phyloP scores from a whole-genome alignment of 2,329 filamentous ascomycete species.

The Neofusicoccum umdonicola region DNA sequence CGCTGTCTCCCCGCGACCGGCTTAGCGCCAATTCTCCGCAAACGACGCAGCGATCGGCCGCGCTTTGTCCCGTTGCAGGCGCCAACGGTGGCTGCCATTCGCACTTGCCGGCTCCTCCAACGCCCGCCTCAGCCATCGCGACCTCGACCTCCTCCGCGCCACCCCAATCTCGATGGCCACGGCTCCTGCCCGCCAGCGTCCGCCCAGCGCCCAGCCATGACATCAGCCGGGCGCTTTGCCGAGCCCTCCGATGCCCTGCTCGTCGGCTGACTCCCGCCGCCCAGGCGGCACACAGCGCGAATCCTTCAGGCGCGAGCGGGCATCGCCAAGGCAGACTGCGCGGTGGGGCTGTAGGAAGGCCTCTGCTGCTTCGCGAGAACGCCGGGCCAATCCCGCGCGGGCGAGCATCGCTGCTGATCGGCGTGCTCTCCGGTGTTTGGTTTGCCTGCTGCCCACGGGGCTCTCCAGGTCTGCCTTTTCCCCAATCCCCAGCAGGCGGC shows the following conservation, averaged over 20 bases:
- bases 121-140: background rate
- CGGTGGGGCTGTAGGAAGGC: background rate
- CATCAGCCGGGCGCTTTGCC: background rate
- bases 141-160: background rate
- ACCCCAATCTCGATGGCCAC: background rate
- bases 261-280: constrained; percentile 4
- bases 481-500: background rate
- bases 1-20: constrained; percentile 4
- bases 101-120: background rate
- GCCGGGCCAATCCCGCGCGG: background rate
- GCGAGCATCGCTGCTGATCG: background rate
- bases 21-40: constrained; percentile 10
- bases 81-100: background rate
- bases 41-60: background rate
- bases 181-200: background rate
- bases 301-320: constrained; percentile 3
- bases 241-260: background rate
- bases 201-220: background rate
- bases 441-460: constrained; percentile 7
- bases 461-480: background rate
- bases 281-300: constrained; percentile 6
- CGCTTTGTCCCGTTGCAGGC: background rate
- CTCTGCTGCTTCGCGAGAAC: background rate
- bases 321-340: constrained; percentile 7
- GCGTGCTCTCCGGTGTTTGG: background rate